Conservation (phyloP, 208 protist genomes). For the Leishmania guyanensis region DNA sequence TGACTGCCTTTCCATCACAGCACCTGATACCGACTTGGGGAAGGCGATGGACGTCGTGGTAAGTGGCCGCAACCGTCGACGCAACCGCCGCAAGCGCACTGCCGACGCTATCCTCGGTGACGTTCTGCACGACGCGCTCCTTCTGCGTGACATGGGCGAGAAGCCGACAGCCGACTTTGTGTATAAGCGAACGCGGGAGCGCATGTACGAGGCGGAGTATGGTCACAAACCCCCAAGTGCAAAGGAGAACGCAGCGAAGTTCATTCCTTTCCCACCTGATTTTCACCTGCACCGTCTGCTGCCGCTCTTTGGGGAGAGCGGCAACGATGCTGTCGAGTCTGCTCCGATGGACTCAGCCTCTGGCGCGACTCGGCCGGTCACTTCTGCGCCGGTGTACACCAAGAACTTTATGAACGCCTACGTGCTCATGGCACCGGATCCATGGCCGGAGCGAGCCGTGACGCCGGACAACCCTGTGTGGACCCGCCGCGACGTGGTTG, state of each 20-base stretch:
- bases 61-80: slow-evolving; percentile 37
- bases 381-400: slow-evolving; percentile 6
- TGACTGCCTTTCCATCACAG: background rate
- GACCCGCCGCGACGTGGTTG: slow-evolving; percentile 44
- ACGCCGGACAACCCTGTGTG: slow-evolving; percentile 81
- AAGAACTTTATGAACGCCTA: slow-evolving; percentile 44
- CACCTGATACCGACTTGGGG: background rate
- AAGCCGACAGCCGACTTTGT: slow-evolving; percentile 82
- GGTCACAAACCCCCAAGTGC: slow-evolving; percentile 68
- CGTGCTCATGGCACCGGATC: slow-evolving; percentile 50
- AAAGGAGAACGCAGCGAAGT: slow-evolving; percentile 69
- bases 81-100: slow-evolving; percentile 57
- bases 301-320: slow-evolving; percentile 29
- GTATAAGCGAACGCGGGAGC: slow-evolving; percentile 84
- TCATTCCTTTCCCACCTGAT: slow-evolving; percentile 77
- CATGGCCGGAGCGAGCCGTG: slow-evolving; percentile 79
- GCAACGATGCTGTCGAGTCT: background rate
- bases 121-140: slow-evolving; percentile 80
- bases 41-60: slow-evolving; percentile 27
- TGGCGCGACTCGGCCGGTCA: background rate
- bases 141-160: slow-evolving; percentile 78
- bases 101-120: slow-evolving; percentile 81
- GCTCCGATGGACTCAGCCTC: background rate
- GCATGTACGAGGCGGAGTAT: slow-evolving; percentile 86
- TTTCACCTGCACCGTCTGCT: slow-evolving; percentile 67